These are phyloP conservation scores for Suhomyces vadensis DNA, from an alignment of 805 yeast genomes.

Conservation along the genomic window DNA sequence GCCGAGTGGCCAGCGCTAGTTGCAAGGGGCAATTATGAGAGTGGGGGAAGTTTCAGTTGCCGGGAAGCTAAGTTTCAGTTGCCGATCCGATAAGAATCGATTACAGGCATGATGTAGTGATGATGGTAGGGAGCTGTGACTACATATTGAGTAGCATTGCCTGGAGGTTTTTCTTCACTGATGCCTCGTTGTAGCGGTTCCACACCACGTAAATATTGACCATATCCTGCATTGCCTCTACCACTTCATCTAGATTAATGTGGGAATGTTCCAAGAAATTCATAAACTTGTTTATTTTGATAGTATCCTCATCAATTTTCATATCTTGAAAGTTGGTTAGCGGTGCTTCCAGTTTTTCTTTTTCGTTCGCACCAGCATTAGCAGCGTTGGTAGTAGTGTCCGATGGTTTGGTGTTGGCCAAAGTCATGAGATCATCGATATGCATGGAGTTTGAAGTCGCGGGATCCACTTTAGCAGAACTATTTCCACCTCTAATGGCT, in stretches of 20 bases:
- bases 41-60: not conserved
- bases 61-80: not conserved
- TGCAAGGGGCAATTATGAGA: too few species aligned
- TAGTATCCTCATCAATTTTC: conserved; percentile 37
- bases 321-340: conserved; percentile 24
- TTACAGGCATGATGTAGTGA: too few species aligned
- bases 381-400: not conserved
- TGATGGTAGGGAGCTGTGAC: not conserved
- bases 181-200: conserved; percentile 78
- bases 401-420: conserved; percentile 14
- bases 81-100: not conserved
- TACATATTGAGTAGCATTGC: conserved; percentile 36
- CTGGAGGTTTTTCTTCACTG: conserved; percentile 51
- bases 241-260: conserved; percentile 72
- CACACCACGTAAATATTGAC: conserved; percentile 80
- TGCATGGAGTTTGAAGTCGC: conserved; percentile 23
- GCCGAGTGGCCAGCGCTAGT: too few species aligned
- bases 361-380: too few species aligned
- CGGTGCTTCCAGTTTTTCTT: conserved; percentile 1
- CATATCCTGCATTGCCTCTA: conserved; percentile 82
- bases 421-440: conserved; percentile 38
- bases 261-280: conserved; percentile 73
- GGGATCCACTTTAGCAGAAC: conserved; percentile 6
- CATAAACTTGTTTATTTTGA: conserved; percentile 56
- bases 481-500: conserved; percentile 18